Evolutionary conservation across 75 land plant species (phyloP).

Genomic region (Selaginella tamariscina): DNA sequence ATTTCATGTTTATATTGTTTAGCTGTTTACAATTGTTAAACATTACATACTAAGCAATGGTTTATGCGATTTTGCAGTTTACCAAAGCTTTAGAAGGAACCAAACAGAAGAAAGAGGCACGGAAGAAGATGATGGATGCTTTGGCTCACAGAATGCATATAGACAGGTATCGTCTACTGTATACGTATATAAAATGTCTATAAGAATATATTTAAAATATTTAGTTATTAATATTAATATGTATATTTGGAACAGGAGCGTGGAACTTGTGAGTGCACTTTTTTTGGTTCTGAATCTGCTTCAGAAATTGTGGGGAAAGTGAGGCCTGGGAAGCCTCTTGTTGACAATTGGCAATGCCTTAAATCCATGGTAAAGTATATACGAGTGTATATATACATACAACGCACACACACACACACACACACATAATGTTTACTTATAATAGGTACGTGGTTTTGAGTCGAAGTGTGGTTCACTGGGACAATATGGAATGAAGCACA

Average conservation of each 20-base stretch:
- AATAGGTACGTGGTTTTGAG: slow-evolving; percentile 48
- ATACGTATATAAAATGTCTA: too few relatives aligned
- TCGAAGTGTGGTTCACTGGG: slow-evolving; percentile 38
- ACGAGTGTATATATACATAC: background rate
- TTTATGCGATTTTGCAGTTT: slow-evolving; percentile 31
- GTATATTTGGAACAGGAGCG: too few relatives aligned
- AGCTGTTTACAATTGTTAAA: too few relatives aligned
- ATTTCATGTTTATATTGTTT: background rate
- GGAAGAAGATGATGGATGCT: slow-evolving; percentile 36
- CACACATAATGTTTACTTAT: slow-evolving; percentile 5
- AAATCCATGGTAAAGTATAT: slow-evolving; percentile 48
- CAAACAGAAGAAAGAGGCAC: slow-evolving; percentile 28
- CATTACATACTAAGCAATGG: too few relatives aligned
- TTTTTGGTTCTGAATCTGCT: slow-evolving; percentile 51
- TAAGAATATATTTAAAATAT: too few relatives aligned
- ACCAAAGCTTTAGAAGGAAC: slow-evolving; percentile 29
- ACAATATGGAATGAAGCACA: slow-evolving; percentile 83
- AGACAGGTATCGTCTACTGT: too few relatives aligned
- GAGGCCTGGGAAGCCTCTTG: slow-evolving; percentile 45
- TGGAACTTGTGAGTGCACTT: slow-evolving; percentile 48
- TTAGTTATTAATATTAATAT: too few relatives aligned
- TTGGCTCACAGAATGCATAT: slow-evolving; percentile 53
- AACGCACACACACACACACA: too few relatives aligned
- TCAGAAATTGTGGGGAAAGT: slow-evolving; percentile 26
- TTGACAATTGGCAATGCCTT: slow-evolving; percentile 84